Conservation (phyloP, 1,139 yeast genomes). For the Blastobotrys petasosporus region DNA sequence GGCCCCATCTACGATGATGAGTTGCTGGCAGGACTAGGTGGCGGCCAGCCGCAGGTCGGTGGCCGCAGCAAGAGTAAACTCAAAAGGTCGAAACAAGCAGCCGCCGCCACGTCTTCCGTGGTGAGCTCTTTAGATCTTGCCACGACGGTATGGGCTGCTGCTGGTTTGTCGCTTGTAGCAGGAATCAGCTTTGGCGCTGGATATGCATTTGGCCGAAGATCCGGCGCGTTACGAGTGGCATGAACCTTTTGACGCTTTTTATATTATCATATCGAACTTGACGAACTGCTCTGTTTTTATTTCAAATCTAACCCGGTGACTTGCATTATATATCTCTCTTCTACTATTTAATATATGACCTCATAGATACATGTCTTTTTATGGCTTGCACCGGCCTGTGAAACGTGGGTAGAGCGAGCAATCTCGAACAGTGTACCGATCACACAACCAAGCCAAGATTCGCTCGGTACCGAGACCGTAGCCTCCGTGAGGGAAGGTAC, state of each 20-base stretch:
- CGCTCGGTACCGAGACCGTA: constrained; percentile 98
- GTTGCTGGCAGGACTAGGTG: too few relatives aligned
- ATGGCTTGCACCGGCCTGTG: constrained; percentile 97
- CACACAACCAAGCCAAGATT: constrained; percentile 95
- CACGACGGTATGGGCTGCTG: constrained; percentile 25
- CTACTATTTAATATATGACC: too few relatives aligned
- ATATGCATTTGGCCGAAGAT: constrained; percentile 27
- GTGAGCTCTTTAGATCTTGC: constrained; percentile 3
- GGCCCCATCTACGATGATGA: too few relatives aligned
- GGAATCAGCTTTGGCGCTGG: constrained; percentile 31
- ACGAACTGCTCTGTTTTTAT: not conserved
- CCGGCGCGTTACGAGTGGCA: constrained; percentile 15
- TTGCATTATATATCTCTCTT: not conserved
- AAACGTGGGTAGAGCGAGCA: constrained; percentile 97
- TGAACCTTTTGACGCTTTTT: not conserved
- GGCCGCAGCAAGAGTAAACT: too few relatives aligned
- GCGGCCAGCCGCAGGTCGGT: too few relatives aligned
- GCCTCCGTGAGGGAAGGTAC: constrained; percentile 98
- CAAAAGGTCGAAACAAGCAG: too few relatives aligned
- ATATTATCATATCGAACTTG: not conserved
- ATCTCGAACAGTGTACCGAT: constrained; percentile 96
- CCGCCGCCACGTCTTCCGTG: too few relatives aligned
- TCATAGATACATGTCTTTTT: constrained; percentile 7
- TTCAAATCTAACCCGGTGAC: not conserved
- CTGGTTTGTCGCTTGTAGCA: constrained; percentile 29